Percentiles rank a stretch among this genome's conserved stretches.
These are phyloP conservation scores for Tuber indicum DNA, from an alignment of 495 filamentous ascomycete genomes.

Conservation along the genomic window DNA sequence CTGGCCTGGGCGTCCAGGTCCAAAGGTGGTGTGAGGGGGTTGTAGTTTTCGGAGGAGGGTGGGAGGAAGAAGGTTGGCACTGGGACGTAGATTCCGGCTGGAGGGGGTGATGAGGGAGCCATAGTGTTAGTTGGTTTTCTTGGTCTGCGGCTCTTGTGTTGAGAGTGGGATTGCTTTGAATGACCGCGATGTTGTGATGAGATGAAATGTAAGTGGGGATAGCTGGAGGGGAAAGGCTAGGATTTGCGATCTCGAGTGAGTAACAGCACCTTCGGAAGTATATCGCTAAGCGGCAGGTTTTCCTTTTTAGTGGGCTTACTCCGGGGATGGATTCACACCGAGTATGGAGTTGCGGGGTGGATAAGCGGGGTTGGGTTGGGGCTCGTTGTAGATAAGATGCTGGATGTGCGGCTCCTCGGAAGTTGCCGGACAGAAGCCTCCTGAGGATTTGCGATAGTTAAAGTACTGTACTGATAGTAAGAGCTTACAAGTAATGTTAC, in stretches of 20 bases:
- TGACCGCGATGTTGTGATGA: neutral
- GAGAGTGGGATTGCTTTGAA: neutral
- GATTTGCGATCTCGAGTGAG: constrained; percentile 19
- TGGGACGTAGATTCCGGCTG: constrained; percentile 47
- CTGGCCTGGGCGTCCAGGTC: constrained; percentile 54
- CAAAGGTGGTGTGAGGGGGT: constrained; percentile 42
- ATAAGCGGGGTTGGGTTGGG: neutral
- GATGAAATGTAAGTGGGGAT: neutral
- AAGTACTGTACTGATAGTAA: too few relatives aligned
- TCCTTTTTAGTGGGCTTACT: neutral
- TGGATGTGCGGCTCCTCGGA: neutral
- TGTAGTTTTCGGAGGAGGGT: constrained; percentile 40
- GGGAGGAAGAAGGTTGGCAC: constrained; percentile 52
- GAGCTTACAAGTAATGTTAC: neutral
- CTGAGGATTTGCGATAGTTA: neutral
- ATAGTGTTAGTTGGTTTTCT: constrained; percentile 7
- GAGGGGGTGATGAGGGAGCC: constrained; percentile 34
- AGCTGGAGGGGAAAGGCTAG: constrained; percentile 5
- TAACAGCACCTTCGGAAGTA: neutral
- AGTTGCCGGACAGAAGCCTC: neutral
- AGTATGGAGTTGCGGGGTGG: neutral
- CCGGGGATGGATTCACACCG: neutral
- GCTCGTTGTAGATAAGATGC: neutral
- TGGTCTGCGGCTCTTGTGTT: neutral
- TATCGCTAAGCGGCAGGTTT: neutral